Conservation (phyloP, 345 rosid genomes). For the Gynandropsis gynandra region DNA sequence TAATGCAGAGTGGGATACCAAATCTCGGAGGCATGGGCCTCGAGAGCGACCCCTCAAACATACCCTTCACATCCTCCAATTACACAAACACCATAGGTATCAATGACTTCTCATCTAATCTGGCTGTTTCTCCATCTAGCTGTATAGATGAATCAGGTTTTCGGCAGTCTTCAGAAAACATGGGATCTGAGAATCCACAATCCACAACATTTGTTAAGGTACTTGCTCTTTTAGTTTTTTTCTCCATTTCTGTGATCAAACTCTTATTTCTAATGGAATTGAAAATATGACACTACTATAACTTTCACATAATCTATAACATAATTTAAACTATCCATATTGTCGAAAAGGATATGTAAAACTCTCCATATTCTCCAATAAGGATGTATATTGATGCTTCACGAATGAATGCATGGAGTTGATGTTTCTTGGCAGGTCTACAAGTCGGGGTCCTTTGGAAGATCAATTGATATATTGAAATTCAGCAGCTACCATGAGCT, state of each 20-base stretch:
- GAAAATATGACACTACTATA: too few relatives aligned
- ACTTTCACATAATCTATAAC: too few relatives aligned
- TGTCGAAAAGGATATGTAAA: too few relatives aligned
- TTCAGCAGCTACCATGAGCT: slow-evolving; percentile 97
- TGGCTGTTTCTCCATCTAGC: slow-evolving; percentile 58
- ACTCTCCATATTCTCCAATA: too few relatives aligned
- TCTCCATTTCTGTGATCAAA: not conserved
- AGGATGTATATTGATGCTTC: too few relatives aligned
- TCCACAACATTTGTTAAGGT: slow-evolving; percentile 90
- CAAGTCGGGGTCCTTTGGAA: slow-evolving; percentile 85
- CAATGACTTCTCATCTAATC: slow-evolving; percentile 66
- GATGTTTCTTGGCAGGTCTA: slow-evolving; percentile 47
- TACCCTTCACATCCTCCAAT: slow-evolving; percentile 57
- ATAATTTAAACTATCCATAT: too few relatives aligned
- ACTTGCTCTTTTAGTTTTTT: not conserved
- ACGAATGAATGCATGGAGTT: too few relatives aligned
- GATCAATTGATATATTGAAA: slow-evolving; percentile 83
- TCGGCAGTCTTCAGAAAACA: slow-evolving; percentile 67
- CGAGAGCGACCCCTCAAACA: slow-evolving; percentile 49
- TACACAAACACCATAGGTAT: slow-evolving; percentile 39
- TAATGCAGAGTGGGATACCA: slow-evolving; percentile 74
- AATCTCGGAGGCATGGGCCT: slow-evolving; percentile 66
- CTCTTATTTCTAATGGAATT: too few relatives aligned
- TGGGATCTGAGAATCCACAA: slow-evolving; percentile 52
- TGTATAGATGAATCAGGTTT: slow-evolving; percentile 75